These are phyloP conservation scores for Thyridium curvatum DNA, from an alignment of 2,329 filamentous ascomycete species.

Conservation along the genomic window DNA sequence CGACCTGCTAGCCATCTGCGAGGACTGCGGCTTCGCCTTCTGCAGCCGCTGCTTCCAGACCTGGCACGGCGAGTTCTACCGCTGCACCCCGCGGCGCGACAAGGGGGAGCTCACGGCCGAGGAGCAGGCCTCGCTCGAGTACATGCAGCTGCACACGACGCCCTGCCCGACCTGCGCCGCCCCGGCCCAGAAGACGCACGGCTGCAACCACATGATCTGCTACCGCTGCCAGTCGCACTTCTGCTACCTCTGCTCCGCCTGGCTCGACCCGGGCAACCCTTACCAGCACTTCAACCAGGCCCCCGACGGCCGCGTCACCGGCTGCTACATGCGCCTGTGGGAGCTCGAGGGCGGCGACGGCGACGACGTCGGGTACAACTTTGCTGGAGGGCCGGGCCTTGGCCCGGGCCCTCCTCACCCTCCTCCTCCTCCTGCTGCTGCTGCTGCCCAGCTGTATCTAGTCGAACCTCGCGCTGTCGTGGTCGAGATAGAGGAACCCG, in stretches of 20 bases:
- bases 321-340: conserved; percentile 84
- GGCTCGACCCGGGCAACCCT: conserved; percentile 74
- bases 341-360: conserved; percentile 80
- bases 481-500: conserved; percentile 24
- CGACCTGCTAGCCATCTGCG: conserved; percentile 76
- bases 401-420: conserved; percentile 10
- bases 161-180: conserved; percentile 83
- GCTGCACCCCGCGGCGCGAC: conserved; percentile 61
- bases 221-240: conserved; percentile 87
- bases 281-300: conserved; percentile 81
- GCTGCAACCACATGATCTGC: conserved; percentile 97
- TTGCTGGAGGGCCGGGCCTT: conserved; percentile 27
- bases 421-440: conserved; percentile 6
- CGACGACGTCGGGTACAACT: conserved; percentile 40
- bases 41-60: conserved; percentile 63
- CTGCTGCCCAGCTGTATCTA: not conserved
- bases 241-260: conserved; percentile 89
- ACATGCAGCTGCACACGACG: conserved; percentile 73
- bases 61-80: conserved; percentile 86
- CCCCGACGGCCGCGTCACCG: conserved; percentile 42
- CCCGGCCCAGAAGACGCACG: conserved; percentile 82
- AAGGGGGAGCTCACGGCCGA: conserved; percentile 71
- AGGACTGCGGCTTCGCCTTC: conserved; percentile 85
- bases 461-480: conserved; percentile 4
- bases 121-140: conserved; percentile 81